Conservation (phyloP, 2,329 filamentous ascomycete species). For the Atkinsonella texensis region DNA sequence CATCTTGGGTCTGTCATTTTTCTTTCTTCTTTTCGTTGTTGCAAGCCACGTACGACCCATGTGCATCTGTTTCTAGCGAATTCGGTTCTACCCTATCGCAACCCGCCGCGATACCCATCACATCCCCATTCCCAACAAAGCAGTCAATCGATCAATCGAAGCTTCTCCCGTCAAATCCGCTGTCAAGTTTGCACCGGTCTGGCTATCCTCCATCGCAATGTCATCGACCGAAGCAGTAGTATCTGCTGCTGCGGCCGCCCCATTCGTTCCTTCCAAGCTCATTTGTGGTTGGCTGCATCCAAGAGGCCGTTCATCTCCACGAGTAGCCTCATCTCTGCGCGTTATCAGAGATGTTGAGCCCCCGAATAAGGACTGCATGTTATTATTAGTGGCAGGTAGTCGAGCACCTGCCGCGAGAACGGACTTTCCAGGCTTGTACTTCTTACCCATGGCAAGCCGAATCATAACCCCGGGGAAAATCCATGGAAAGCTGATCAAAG, state of each 20-base stretch:
- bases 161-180: not conserved
- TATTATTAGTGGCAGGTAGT: not conserved
- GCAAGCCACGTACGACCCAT: not conserved
- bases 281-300: not conserved
- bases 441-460: slow-evolving; percentile 18
- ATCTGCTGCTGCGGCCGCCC: not conserved
- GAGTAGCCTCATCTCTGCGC: not conserved
- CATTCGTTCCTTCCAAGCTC: not conserved
- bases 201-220: not conserved
- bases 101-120: not conserved
- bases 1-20: not conserved
- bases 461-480: slow-evolving; percentile 55
- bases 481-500: slow-evolving; percentile 91
- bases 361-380: not conserved
- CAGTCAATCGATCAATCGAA: slow-evolving; percentile 1
- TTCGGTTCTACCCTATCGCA: not conserved
- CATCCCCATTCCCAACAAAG: slow-evolving; percentile 1
- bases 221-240: not conserved
- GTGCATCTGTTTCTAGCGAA: not conserved
- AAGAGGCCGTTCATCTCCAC: not conserved
- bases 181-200: not conserved
- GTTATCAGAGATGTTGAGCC: not conserved
- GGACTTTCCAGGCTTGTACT: slow-evolving; percentile 12
- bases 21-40: too few species aligned
- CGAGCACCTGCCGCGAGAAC: slow-evolving; percentile 8